Conservation (phyloP, 2,329 filamentous ascomycete species). For the Sarocladium kiliense region DNA sequence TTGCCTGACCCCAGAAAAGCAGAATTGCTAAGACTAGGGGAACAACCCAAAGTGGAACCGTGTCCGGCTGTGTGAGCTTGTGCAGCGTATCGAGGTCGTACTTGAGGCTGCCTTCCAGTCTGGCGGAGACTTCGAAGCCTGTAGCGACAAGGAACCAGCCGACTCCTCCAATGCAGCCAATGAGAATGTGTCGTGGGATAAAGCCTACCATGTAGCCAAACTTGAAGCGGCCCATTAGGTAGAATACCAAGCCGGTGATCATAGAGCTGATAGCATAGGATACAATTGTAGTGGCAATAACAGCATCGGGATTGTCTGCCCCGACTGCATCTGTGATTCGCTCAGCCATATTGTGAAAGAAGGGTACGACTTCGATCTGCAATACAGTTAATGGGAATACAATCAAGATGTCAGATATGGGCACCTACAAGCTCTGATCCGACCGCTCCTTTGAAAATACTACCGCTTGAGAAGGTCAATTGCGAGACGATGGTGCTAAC, state of each 20-base stretch:
- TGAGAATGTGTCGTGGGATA: conserved; percentile 92
- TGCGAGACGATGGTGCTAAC: conserved; percentile 95
- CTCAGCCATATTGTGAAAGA: conserved; percentile 97
- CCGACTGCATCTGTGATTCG: conserved; percentile 78
- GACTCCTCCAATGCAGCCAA: conserved; percentile 95
- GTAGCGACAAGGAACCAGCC: conserved; percentile 92
- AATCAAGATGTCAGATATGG: neutral
- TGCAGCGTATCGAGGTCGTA: conserved; percentile 74
- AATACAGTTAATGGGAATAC: neutral
- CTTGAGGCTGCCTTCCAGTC: conserved; percentile 77
- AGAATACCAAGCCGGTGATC: conserved; percentile 87
- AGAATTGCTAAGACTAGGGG: conserved; percentile 72
- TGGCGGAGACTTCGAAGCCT: conserved; percentile 87
- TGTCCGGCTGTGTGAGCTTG: conserved; percentile 68
- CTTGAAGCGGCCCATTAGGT: conserved; percentile 78
- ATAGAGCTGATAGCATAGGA: conserved; percentile 88
- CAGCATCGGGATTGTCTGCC: conserved; percentile 72
- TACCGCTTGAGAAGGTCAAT: conserved; percentile 80
- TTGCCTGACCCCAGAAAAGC: conserved; percentile 71
- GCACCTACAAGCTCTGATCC: conserved; percentile 79
- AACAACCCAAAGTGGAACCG: conserved; percentile 75
- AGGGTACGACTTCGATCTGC: conserved; percentile 92
- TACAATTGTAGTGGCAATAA: conserved; percentile 91
- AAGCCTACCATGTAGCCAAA: conserved; percentile 94
- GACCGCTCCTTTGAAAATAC: conserved; percentile 83